These are phyloP conservation scores for Solanum microdontum DNA, from an alignment of 257 asterid genomes.

Conservation along the genomic window DNA sequence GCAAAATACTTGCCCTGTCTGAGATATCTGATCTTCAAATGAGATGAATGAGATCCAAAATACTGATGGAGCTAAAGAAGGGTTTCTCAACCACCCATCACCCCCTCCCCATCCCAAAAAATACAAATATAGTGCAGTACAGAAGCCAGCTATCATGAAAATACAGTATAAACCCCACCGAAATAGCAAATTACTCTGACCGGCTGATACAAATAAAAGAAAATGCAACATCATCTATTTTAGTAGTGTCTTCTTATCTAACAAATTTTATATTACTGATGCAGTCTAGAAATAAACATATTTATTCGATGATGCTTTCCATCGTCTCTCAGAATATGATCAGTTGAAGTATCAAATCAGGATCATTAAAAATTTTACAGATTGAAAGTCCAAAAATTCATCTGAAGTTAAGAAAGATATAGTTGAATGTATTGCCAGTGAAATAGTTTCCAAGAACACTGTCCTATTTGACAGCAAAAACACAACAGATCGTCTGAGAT, in stretches of 20 bases:
- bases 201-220: not conserved
- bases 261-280: not conserved
- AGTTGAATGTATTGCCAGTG: not conserved
- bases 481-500: not conserved
- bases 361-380: not conserved
- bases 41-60: slow-evolving; percentile 51
- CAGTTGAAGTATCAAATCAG: not conserved
- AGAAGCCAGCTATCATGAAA: not conserved
- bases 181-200: not conserved
- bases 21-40: slow-evolving; percentile 92
- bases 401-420: not conserved
- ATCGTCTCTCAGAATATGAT: not conserved
- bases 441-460: not conserved
- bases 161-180: not conserved
- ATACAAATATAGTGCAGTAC: not conserved
- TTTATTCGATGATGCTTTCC: not conserved
- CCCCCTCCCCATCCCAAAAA: not conserved
- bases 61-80: slow-evolving; percentile 1
- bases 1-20: slow-evolving; percentile 79
- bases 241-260: not conserved
- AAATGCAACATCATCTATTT: not conserved
- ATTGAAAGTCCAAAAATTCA: not conserved
- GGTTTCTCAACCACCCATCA: not conserved
- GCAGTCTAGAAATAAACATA: not conserved
- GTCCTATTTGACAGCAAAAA: not conserved